Evolutionary conservation across 805 yeast species (phyloP).

Genomic region (Saccharomycopsis fodiens): DNA sequence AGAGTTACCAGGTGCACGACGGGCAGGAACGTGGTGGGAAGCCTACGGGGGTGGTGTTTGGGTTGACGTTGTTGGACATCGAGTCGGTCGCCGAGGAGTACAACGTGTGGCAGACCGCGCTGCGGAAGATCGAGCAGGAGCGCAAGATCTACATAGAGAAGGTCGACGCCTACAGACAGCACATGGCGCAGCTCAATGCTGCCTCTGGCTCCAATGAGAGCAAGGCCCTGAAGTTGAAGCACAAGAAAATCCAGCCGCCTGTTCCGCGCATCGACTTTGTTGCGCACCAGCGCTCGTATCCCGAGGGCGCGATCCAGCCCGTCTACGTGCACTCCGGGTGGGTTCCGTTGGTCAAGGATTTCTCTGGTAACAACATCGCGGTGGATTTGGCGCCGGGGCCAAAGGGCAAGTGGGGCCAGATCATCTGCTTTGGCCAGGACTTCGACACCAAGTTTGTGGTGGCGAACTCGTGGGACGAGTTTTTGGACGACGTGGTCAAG

Average conservation of each 20-base stretch:
- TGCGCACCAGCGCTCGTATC: conserved; percentile 53
- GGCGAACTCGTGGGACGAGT: conserved; percentile 87
- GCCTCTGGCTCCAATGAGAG: conserved; percentile 24
- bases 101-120: conserved; percentile 76
- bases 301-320: conserved; percentile 65
- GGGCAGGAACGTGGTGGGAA: conserved; percentile 75
- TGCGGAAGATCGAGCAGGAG: conserved; percentile 32
- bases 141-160: conserved; percentile 21
- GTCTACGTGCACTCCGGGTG: conserved; percentile 83
- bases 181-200: conserved; percentile 22
- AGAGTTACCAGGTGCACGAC: conserved; percentile 74
- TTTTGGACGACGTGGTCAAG: conserved; percentile 71
- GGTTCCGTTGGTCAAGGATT: conserved; percentile 88
- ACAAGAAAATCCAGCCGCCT: conserved; percentile 17
- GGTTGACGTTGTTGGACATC: conserved; percentile 70
- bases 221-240: conserved; percentile 9
- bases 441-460: conserved; percentile 83
- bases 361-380: conserved; percentile 86
- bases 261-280: conserved; percentile 27
- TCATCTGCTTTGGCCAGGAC: conserved; percentile 89
- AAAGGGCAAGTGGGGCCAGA: conserved; percentile 80
- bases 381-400: conserved; percentile 82
- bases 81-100: conserved; percentile 79
- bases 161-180: conserved; percentile 17
- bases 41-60: conserved; percentile 66